Evolutionary conservation across 2,329 filamentous ascomycete genomes (phyloP).

Genomic region (Ophiobolus disseminans): DNA sequence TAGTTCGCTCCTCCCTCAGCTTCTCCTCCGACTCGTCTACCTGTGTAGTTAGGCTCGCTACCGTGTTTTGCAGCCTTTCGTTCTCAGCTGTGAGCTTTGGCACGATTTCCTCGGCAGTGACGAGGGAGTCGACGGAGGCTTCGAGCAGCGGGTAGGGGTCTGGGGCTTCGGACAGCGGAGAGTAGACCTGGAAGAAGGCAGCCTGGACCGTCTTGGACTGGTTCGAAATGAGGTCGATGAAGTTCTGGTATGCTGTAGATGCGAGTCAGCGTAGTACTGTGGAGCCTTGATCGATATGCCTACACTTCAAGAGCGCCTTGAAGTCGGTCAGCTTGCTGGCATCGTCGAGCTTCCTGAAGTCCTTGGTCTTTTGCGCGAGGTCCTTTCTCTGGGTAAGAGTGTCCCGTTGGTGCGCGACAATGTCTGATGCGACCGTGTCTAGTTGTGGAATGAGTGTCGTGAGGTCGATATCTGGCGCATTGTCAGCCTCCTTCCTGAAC

Average conservation of each 20-base stretch:
- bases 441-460: slow-evolving; percentile 82
- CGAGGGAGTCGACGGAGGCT: slow-evolving; percentile 91
- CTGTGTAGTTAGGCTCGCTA: slow-evolving; percentile 77
- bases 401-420: slow-evolving; percentile 91
- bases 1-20: slow-evolving; percentile 77
- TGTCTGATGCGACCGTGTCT: slow-evolving; percentile 92
- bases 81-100: slow-evolving; percentile 91
- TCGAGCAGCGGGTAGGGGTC: slow-evolving; percentile 97
- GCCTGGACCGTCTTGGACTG: slow-evolving; percentile 95
- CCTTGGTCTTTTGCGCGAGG: slow-evolving; percentile 97
- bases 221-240: slow-evolving; percentile 94
- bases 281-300: background rate
- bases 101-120: slow-evolving; percentile 89
- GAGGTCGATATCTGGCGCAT: slow-evolving; percentile 77
- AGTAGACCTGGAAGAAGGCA: slow-evolving; percentile 91
- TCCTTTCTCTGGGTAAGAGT: slow-evolving; percentile 97
- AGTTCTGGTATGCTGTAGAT: slow-evolving; percentile 86
- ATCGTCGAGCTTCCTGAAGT: slow-evolving; percentile 94
- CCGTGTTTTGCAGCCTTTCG: slow-evolving; percentile 79
- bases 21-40: slow-evolving; percentile 82
- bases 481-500: slow-evolving; percentile 20
- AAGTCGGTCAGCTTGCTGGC: slow-evolving; percentile 83
- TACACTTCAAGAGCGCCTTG: slow-evolving; percentile 88
- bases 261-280: slow-evolving; percentile 23
- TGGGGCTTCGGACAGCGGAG: slow-evolving; percentile 90